Evolutionary conservation across 108 stramenopile species (phyloP).

Genomic region (Poteriospumella lacustris): DNA sequence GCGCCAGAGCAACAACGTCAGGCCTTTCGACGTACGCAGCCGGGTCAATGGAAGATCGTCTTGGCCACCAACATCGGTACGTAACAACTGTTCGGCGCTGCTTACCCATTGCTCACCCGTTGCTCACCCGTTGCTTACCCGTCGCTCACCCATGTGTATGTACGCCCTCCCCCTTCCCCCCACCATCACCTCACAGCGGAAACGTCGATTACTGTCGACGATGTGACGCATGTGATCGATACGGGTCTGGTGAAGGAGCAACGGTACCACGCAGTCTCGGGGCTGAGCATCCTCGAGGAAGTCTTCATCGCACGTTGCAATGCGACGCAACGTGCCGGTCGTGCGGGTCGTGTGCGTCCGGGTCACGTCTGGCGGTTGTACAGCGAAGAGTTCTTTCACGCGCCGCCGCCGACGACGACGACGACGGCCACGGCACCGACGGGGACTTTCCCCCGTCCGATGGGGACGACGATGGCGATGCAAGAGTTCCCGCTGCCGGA

Average conservation of each 20-base stretch:
- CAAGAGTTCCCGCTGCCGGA: constrained; percentile 72
- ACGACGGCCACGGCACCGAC: neutral
- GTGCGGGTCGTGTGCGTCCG: constrained; percentile 78
- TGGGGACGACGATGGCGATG: constrained; percentile 57
- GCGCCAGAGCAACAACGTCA: constrained; percentile 75
- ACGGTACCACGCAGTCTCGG: constrained; percentile 71
- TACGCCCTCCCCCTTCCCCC: too few relatives aligned
- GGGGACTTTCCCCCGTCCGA: constrained; percentile 30
- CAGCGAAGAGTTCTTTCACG: constrained; percentile 32
- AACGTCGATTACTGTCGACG: constrained; percentile 87
- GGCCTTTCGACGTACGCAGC: constrained; percentile 65
- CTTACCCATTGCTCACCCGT: too few relatives aligned
- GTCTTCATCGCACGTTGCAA: constrained; percentile 80
- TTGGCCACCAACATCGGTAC: constrained; percentile 78
- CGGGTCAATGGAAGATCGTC: constrained; percentile 78
- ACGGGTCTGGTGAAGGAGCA: constrained; percentile 70
- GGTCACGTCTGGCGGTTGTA: constrained; percentile 70
- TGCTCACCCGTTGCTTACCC: too few relatives aligned
- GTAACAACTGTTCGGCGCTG: too few relatives aligned
- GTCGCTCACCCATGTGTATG: too few relatives aligned
- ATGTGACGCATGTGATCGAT: constrained; percentile 84
- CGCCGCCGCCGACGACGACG: constrained; percentile 23
- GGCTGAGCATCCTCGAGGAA: constrained; percentile 71
- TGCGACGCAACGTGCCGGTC: constrained; percentile 76
- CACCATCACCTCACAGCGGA: constrained; percentile 54